Evolutionary conservation across 2,329 filamentous ascomycete species (phyloP), one percentile per base, ranked within the genome.

Genomic region (Colletotrichum sp.): DNA sequence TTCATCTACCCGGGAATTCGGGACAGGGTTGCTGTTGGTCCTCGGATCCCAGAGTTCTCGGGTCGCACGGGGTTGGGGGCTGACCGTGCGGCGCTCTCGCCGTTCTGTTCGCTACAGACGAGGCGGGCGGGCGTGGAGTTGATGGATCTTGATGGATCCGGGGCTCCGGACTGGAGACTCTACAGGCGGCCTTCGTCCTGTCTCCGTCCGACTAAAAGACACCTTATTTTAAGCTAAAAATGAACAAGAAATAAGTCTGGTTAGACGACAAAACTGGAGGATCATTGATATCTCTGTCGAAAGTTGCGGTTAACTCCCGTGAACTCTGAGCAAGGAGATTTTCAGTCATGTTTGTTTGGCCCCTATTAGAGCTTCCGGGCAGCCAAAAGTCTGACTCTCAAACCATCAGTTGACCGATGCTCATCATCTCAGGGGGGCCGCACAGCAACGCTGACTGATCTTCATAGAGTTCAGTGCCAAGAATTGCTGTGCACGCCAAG

Each of bases 401-500:
- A 32, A 16, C 63, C 65, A 55, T n/a, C 27, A 64, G 19, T 34
- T 57, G 57, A 11, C 25, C 67, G 71, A 27, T 57, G 63, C 64
- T 27, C 71, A 64, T 73, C 65, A 70, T 22, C 44, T 52, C n/a
- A 52, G n/a, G 44, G 71, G 64, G 55, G 16, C 6, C 9, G 25
- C 11, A 28, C n/a, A 8, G 19, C 28, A 52, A 52, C 22, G 61
- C 64, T 68, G 64, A 73, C 64, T 55, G 71, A 72, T 68, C 36
- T 11, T 63, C 39, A 61, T 61, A 66, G 48, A 71, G 60, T 74
- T 74, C 67, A 71, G 25, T 64, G 68, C 72, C 72, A 74, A 74
- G 72, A 48, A 44, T 30, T 28, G 60, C 67, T 22, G 59, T 71
- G 67, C 48, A 65, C 60, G 72, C 72, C 72, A 74, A 74, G 72